These are phyloP conservation scores for Cystoderma amianthinum DNA, from an alignment of 768 basidiomycete species.

Conservation along the genomic window DNA sequence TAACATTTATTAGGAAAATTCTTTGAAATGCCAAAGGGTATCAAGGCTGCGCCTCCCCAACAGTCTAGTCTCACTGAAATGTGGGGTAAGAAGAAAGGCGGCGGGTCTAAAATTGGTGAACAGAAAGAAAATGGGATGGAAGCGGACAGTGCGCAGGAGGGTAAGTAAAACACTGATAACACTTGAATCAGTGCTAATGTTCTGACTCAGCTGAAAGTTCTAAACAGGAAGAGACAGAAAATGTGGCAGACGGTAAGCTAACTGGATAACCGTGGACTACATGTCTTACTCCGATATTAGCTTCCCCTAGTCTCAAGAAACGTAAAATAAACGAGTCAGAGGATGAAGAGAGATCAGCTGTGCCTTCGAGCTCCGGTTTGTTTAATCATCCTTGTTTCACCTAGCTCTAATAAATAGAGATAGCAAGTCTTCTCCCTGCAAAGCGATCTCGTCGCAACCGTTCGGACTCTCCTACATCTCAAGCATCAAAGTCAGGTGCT, in stretches of 20 bases:
- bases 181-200: too few species aligned
- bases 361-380: not conserved
- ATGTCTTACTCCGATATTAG: too few species aligned
- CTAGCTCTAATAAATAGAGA: not conserved
- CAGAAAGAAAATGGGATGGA: conserved; percentile 18
- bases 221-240: too few species aligned
- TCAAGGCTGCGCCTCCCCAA: conserved; percentile 63
- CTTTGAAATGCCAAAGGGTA: conserved; percentile 63
- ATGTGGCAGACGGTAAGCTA: too few species aligned
- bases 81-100: conserved; percentile 46
- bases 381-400: not conserved
- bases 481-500: conserved; percentile 34
- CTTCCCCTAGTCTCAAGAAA: too few species aligned
- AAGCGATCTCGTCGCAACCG: not conserved
- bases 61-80: conserved; percentile 75
- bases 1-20: conserved; percentile 50
- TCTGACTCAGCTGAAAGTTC: too few species aligned
- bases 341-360: not conserved
- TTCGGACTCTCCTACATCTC: not conserved
- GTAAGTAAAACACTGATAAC: conserved; percentile 7
- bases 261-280: too few species aligned
- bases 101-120: conserved; percentile 14
- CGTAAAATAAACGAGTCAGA: not conserved
- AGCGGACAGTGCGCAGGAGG: conserved; percentile 16
- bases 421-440: not conserved